Evolutionary conservation across 2,329 filamentous ascomycete species (phyloP).

Genomic region (Fusarium decemcellulare): DNA sequence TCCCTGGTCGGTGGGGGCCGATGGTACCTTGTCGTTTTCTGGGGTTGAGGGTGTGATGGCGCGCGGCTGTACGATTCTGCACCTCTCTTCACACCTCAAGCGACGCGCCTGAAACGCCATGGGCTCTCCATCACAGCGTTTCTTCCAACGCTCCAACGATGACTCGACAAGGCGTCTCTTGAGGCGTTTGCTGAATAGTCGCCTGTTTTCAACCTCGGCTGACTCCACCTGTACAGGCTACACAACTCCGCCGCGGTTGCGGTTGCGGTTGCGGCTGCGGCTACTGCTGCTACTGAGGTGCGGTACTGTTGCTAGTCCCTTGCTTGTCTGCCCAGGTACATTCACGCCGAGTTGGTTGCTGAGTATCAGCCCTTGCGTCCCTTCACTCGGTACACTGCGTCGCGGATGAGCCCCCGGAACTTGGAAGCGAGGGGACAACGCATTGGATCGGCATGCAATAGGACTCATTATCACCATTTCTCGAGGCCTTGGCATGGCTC

Average conservation of each 20-base stretch:
- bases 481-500: conserved; percentile 19
- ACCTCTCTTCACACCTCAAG: conserved; percentile 35
- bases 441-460: conserved; percentile 41
- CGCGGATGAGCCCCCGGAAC: conserved; percentile 36
- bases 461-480: conserved; percentile 31
- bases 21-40: conserved; percentile 33
- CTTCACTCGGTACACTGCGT: conserved; percentile 29
- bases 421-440: conserved; percentile 32
- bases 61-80: conserved; percentile 45
- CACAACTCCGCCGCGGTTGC: conserved; percentile 31
- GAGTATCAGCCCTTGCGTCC: conserved; percentile 31
- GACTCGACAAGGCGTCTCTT: conserved; percentile 27
- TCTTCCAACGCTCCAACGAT: conserved; percentile 19
- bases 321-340: background rate
- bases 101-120: conserved; percentile 37
- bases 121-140: conserved; percentile 28
- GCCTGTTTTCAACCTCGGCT: conserved; percentile 23
- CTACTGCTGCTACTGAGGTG: too few relatives aligned
- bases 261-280: conserved; percentile 20
- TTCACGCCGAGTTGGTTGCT: conserved; percentile 16
- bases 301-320: background rate
- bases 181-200: conserved; percentile 24
- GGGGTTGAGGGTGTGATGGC: conserved; percentile 37
- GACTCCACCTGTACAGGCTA: conserved; percentile 33
- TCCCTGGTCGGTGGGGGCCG: conserved; percentile 35